Percentiles rank a stretch among this genome's conserved stretches.
Evolutionary conservation across 441 rosid genomes (phyloP).

Genomic region (Pelargonium fulgidum): DNA sequence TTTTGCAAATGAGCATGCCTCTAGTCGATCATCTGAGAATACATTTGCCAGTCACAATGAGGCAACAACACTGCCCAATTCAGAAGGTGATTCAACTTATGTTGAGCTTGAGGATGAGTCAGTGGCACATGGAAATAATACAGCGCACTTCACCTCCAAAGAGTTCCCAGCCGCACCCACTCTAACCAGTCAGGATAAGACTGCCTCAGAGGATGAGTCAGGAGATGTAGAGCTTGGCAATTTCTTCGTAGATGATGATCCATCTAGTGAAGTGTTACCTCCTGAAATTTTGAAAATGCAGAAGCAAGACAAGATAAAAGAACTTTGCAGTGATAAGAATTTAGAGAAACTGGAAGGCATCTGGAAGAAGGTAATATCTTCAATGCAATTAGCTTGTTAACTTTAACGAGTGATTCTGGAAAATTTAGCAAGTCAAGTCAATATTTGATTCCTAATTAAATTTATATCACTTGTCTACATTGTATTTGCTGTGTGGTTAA

Average conservation of each 20-base stretch:
- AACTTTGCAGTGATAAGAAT: conserved; percentile 51
- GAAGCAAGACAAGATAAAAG: conserved; percentile 59
- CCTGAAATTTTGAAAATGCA: conserved; percentile 56
- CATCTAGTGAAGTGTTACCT: conserved; percentile 33
- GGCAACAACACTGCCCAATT: conserved; percentile 22
- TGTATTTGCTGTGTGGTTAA: conserved; percentile 4
- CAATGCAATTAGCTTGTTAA: conserved; percentile 17
- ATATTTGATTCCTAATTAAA: conserved; percentile 1
- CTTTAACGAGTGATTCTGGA: conserved; percentile 8
- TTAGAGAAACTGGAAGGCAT: conserved; percentile 70
- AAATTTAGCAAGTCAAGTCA: neutral
- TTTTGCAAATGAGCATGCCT: conserved; percentile 37
- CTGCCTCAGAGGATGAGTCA: conserved; percentile 30
- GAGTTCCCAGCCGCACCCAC: conserved; percentile 28
- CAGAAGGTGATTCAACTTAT: conserved; percentile 21
- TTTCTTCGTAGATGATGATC: conserved; percentile 52
- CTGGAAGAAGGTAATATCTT: conserved; percentile 76
- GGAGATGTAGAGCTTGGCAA: conserved; percentile 64
- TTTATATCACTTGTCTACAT: neutral
- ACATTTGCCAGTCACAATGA: conserved; percentile 21
- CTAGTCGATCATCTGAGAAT: conserved; percentile 24
- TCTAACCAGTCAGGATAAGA: conserved; percentile 27
- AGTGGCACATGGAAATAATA: conserved; percentile 22
- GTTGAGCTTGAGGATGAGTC: conserved; percentile 26
- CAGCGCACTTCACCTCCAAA: conserved; percentile 29